Conservation (phyloP, 805 yeast genomes). For the Saccharomycopsis sp. region DNA sequence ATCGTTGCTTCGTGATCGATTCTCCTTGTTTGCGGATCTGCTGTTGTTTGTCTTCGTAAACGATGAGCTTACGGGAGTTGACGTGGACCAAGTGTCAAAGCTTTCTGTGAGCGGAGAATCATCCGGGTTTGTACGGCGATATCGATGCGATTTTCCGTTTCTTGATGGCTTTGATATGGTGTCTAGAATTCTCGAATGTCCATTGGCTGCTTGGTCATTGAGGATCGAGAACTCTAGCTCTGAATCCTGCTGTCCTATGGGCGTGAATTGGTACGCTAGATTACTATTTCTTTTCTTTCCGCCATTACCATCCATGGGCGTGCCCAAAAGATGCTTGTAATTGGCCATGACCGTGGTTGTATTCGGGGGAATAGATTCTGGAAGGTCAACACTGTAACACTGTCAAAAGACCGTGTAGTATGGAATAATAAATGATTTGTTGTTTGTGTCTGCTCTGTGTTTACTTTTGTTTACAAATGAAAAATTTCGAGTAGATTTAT, state of each 20-base stretch:
- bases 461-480: slow-evolving; percentile 2
- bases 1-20: background rate
- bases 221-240: slow-evolving; percentile 17
- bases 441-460: slow-evolving; percentile 3
- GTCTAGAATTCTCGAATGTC: background rate
- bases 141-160: background rate
- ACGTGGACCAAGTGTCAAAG: slow-evolving; percentile 16
- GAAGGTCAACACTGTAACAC: too few species aligned
- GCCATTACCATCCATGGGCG: slow-evolving; percentile 10
- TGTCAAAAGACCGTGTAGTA: too few species aligned
- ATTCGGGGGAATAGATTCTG: too few species aligned
- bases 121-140: background rate
- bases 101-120: background rate
- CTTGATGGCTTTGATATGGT: background rate
- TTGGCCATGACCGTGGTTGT: slow-evolving; percentile 6
- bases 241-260: slow-evolving; percentile 17
- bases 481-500: background rate
- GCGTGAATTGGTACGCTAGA: slow-evolving; percentile 16
- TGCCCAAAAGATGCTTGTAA: slow-evolving; percentile 15
- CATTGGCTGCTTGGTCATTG: slow-evolving; percentile 1
- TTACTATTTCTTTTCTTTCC: slow-evolving; percentile 1
- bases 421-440: background rate
- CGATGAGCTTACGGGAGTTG: slow-evolving; percentile 9
- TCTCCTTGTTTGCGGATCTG: background rate
- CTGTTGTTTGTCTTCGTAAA: background rate